Base-by-base conservation (phyloP, 495 filamentous ascomycete species). In the Niebla homalea region DNA sequence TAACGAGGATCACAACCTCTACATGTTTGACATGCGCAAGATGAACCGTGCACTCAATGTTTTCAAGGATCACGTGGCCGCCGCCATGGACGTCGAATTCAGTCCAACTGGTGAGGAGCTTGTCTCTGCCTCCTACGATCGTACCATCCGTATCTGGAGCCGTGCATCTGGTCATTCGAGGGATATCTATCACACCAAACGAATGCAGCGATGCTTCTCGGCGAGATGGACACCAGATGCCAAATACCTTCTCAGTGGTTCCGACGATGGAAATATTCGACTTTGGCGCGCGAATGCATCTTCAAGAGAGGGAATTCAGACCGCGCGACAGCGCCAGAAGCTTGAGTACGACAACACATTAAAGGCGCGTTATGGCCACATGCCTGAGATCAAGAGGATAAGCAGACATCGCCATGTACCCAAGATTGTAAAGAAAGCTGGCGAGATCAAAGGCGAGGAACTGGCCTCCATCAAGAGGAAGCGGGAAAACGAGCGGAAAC, bases 21-120 rank as follows among this genome's bases (percentile, higher is more conserved):
- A 89, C 62, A 72, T 90, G 19, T 93, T 92, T 60, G 87, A 94
- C 65, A 89, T 88, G 83, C 73, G 87, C 51, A 87, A 87, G 57
- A 78, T 89, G 62, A 72, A 80, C 49, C 80, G 87, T 45, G 85
- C 88, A 3, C 63, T 89, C 42, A 97, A 97, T 60, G 80, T 96
- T n/a, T 75, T 92, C 15, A 93, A 92, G 68, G 92, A 90, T 57
- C 93, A 97, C 58, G 93, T 97, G 14, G 84, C 87, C 4, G 92
- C 93, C 5, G 89, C 95, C 0, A 96, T 97, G 88, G 87, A 93
- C 62, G 83, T 99, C 36, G 87, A 94, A 55, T 99, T 89, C 68
- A 86, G 80, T 44, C 93, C 93, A 0, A 96, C 90, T 0, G 93
- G 93, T 47, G 83, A 95, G 64, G 90, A 95, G 62, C 79, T 97